Evolutionary conservation across 345 rosid species (phyloP), one percentile per base, ranked within the genome.

Genomic region (Clausena lansium): DNA sequence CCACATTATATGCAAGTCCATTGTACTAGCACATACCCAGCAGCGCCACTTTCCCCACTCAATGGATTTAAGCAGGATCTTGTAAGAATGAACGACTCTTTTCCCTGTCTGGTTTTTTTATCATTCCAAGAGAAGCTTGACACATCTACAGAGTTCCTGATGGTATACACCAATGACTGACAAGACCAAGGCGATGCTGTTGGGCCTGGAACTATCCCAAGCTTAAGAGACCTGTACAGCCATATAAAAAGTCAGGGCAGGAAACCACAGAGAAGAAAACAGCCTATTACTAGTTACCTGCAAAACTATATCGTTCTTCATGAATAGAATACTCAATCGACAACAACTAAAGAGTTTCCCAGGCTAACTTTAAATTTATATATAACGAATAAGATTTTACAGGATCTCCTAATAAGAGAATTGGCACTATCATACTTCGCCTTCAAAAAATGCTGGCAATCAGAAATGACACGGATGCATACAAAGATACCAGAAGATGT

Each of bases 171-270:
- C 77, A 87, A 75, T 6, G 89, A 86, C 81, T 86, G 90, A 77
- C 89, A 85, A 67, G 93, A 84, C 64, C 87, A 84, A 79, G 82
- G 85, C 39, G 86, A 84, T 32, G 80, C 59, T 33, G 83, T 76
- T 35, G 94, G 88, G 39, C 93, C 88, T 27, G 91, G 88, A 80
- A 92, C 91, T 79, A 92, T 50, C n/a, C 97, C 97, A 78, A 94
- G 92, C 84, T 89, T 91, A 79, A 94, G 88, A 60, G 96, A 91
- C 83, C 97, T 94, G 83, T 64, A 73, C 6, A 81, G 76, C 61
- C 82, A 81, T 76, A 15, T 36, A 45, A 28, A 62, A 30, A 28
- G 9, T 28, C 52, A 68, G 20, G 65, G 70, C 25, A 20, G 19
- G 60, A 81, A 81, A 77, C 41, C 57, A 67, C 52, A 59, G 28